Evolutionary conservation across 139 green algal species (phyloP), one percentile per base, ranked within the genome.

Genomic region (Eudorina sp.): DNA sequence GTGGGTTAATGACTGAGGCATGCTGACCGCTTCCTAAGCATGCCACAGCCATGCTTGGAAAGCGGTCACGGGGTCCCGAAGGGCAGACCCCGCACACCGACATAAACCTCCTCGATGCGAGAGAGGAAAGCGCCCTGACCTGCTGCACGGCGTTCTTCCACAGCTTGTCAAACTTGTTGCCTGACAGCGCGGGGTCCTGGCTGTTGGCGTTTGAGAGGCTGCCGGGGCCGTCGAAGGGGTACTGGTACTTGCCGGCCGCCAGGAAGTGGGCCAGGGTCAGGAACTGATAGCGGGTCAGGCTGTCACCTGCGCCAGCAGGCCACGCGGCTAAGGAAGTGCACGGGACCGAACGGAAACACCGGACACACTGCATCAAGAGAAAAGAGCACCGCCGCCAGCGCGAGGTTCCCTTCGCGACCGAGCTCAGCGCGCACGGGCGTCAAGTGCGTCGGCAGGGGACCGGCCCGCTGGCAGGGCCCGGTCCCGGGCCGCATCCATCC

Each of bases 161-260:
- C 18, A 53, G 38, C 38, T 76, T 76, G 36, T 53, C 8, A 31
- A 27, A 76, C 13, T 53, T 29, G 2, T 76, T 31, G 38, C n/a
- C n/a, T 1, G 3, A 2, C 7, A 11, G 43, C 1, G 31, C 4
- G 7, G 18, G 27, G n/a, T 51, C 68, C 8, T 76, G 68, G 16
- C 14, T 53, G 68, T 76, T n/a, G 4, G 68, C 70, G 8, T 79
- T 79, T 13, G 70, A 79, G 3, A 79, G 70, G 70, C 70, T 79
- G 36, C 46, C 45, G 25, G 3, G 45, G 41, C 70, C 70, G 21
- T 79, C 41, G 25, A 79, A 79, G 41, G 43, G 8, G 70, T 58
- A 25, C 70, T 79, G 70, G 43, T 79, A 79, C 41, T 58, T 58
- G 2, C 70, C 70, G 25, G 70, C 27, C 41, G 43, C 23, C 8